Evolutionary conservation across 495 filamentous ascomycete species (phyloP).

Genomic region (Talaromyces wortmannii): DNA sequence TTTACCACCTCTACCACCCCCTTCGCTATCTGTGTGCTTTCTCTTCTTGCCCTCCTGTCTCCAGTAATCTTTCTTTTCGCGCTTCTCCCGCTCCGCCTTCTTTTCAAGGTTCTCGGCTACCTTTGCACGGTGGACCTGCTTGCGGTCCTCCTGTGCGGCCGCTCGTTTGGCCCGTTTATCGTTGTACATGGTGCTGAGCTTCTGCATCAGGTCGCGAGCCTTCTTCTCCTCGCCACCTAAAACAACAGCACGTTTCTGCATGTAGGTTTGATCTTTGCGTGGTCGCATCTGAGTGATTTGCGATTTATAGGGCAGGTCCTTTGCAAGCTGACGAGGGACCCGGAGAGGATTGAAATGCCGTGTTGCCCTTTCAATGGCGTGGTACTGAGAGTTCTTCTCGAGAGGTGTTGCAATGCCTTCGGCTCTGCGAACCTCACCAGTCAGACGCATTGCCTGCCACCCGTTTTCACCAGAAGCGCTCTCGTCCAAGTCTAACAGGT

Average conservation of each 20-base stretch:
- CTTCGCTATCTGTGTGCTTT: constrained; percentile 51
- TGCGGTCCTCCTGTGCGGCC: constrained; percentile 78
- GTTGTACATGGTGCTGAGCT: constrained; percentile 84
- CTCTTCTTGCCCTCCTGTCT: constrained; percentile 91
- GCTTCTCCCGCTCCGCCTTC: constrained; percentile 75
- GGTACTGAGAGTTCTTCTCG: constrained; percentile 75
- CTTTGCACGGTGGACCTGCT: constrained; percentile 70
- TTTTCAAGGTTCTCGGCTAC: constrained; percentile 70
- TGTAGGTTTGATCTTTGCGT: constrained; percentile 76
- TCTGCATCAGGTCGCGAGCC: constrained; percentile 85
- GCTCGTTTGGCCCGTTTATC: constrained; percentile 79
- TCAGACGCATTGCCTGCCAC: constrained; percentile 88
- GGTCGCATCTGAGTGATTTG: constrained; percentile 79
- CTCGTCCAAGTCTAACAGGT: constrained; percentile 57
- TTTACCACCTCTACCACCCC: constrained; percentile 49
- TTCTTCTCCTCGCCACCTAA: constrained; percentile 77
- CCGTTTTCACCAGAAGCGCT: constrained; percentile 28
- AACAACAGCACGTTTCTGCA: constrained; percentile 91
- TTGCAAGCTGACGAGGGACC: constrained; percentile 76
- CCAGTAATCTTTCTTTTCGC: constrained; percentile 92
- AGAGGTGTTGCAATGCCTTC: constrained; percentile 69
- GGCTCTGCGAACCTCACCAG: constrained; percentile 83
- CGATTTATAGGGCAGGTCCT: constrained; percentile 84
- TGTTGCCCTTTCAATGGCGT: constrained; percentile 66
- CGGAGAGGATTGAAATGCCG: constrained; percentile 93